These are phyloP conservation scores for Talaromyces atroroseus DNA, from an alignment of 2,329 filamentous ascomycete species.

Conservation along the genomic window DNA sequence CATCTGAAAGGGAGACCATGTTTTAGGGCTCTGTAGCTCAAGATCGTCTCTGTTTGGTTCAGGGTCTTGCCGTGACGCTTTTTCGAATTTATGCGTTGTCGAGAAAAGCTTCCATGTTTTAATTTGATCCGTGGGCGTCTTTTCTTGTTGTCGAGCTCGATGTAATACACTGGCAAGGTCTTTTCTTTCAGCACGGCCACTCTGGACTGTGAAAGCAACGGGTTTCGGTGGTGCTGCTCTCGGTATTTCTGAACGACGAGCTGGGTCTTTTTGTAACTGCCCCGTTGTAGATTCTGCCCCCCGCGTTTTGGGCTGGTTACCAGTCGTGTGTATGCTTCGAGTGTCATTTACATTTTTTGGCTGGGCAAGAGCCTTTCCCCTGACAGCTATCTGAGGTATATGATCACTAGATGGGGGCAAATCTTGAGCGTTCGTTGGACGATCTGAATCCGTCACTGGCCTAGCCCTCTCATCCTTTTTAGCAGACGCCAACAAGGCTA, in stretches of 20 bases:
- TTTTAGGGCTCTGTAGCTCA: slow-evolving; percentile 31
- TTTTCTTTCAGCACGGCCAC: slow-evolving; percentile 3
- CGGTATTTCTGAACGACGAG: not conserved
- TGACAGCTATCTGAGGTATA: not conserved
- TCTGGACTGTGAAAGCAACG: slow-evolving; percentile 1
- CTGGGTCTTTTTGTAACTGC: not conserved
- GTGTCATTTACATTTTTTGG: not conserved
- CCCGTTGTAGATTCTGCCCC: not conserved
- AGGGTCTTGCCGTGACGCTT: slow-evolving; percentile 28
- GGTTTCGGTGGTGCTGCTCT: not conserved
- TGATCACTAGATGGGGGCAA: not conserved
- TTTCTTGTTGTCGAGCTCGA: slow-evolving; percentile 3
- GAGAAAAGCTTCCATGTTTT: slow-evolving; percentile 19
- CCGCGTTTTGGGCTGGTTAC: not conserved
- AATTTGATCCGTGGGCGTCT: slow-evolving; percentile 1
- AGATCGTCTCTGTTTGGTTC: slow-evolving; percentile 33
- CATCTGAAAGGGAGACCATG: slow-evolving; percentile 21
- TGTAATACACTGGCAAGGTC: slow-evolving; percentile 5
- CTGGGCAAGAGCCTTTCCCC: not conserved
- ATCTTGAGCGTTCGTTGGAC: not conserved
- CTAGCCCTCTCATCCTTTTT: not conserved
- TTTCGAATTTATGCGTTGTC: slow-evolving; percentile 25
- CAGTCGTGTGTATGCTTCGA: not conserved
- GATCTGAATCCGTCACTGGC: not conserved
- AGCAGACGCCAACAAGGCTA: slow-evolving; percentile 14